These are phyloP conservation scores for Filobasidium floriforme DNA, from an alignment of 768 basidiomycete genomes.

Conservation along the genomic window DNA sequence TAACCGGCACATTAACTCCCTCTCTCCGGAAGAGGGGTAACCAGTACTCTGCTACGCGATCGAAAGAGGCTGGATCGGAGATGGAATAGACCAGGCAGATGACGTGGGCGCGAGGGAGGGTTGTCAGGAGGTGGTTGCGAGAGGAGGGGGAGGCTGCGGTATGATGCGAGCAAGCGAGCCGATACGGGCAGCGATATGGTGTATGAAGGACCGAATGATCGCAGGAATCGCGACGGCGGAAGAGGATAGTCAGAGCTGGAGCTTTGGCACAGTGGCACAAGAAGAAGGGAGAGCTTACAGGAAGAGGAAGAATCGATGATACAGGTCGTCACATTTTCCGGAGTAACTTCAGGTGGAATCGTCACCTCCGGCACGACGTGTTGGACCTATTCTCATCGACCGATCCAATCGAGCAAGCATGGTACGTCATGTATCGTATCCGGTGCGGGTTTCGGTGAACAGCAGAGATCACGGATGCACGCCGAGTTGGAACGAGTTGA, in stretches of 20 bases:
- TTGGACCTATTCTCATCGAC: slow-evolving; percentile 68
- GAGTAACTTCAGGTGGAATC: slow-evolving; percentile 92
- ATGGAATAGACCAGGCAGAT: slow-evolving; percentile 97
- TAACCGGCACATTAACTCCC: slow-evolving; percentile 95
- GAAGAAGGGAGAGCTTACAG: slow-evolving; percentile 52
- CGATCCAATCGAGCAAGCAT: too few species aligned
- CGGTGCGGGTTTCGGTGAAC: too few species aligned
- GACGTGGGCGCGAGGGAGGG: slow-evolving; percentile 94
- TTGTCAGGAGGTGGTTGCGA: slow-evolving; percentile 78
- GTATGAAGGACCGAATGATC: too few species aligned
- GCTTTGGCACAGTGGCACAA: not conserved
- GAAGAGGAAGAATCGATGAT: slow-evolving; percentile 97
- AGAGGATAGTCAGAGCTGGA: not conserved
- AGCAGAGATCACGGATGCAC: too few species aligned
- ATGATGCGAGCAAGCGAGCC: too few species aligned
- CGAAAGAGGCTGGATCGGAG: slow-evolving; percentile 92
- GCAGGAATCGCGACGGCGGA: too few species aligned
- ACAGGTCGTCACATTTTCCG: slow-evolving; percentile 94
- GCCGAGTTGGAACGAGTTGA: not conserved
- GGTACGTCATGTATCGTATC: too few species aligned
- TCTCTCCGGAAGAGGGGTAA: slow-evolving; percentile 87
- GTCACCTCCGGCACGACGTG: slow-evolving; percentile 94
- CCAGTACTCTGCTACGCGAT: slow-evolving; percentile 97
- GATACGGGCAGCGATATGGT: slow-evolving; percentile 17
- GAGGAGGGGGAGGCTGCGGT: slow-evolving; percentile 77